Evolutionary conservation across 371 early-diverging fungal genomes (phyloP), one percentile per base, ranked within the genome.

Genomic region (Thermomucor indicae-seudaticae): DNA sequence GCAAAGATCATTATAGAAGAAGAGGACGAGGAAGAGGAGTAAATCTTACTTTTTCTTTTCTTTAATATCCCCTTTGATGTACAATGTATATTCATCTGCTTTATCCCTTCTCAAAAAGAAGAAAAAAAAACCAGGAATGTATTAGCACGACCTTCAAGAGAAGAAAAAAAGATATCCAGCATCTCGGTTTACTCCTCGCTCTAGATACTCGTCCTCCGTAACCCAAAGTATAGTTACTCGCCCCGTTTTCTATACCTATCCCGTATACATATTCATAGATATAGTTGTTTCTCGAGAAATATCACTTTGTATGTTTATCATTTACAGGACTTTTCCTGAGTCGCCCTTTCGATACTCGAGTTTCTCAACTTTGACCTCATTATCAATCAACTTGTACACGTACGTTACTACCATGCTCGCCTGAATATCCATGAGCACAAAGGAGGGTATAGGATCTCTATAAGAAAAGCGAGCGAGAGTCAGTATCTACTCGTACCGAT

Each of bases 391-490:
- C 74, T 91, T 89, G 67, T 97, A 97, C 24, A 96, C 91, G 60
- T 97, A 97, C 6, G 89, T 80, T 4, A 88, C 83, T 8, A 95
- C 84, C 1, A 70, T 67, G 12, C 72, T 64, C 7, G 83, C 88
- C 62, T 92, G 91, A 48, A 96, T 66, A 71, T 97, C 96, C 92
- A 97, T 89, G 55, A 97, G 69, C 32, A 95, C 93, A 77, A 97
- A 97, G 19, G 91, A 90, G 41, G 97, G 95, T 17, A 83, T 78
- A 39, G 80, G 72, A 0, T 83, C 81, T 39, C 77, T 81, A 55
- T 31, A 43, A 22, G 42, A 17, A 6, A 30, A 0, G 20, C 29
- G 16, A 53, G 29, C n/a, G 16, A 17, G 6, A 45, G 11, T 22
- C 41, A 11, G 12, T 23, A 1, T 43, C 42, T 10, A 27, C 49